phyloP scores from a whole-genome alignment of 1,284 basidiomycete genomes.

The Rhodofomes roseus region DNA sequence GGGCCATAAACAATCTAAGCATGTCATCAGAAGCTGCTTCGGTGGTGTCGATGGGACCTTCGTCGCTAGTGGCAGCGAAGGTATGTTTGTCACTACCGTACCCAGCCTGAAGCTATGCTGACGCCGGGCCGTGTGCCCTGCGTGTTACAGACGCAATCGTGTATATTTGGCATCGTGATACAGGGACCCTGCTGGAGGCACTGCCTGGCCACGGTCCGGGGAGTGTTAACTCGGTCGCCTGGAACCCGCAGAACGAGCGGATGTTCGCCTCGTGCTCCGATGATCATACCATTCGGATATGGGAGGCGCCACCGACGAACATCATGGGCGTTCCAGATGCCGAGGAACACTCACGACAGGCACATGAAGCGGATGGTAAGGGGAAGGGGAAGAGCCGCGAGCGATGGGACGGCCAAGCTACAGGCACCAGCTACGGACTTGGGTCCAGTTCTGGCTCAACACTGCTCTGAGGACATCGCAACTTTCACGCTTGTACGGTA shows the following conservation, averaged over 20 bases:
- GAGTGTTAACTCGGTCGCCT: slow-evolving; percentile 93
- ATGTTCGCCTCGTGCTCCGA: slow-evolving; percentile 96
- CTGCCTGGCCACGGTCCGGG: slow-evolving; percentile 83
- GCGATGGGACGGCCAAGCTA: slow-evolving; percentile 37
- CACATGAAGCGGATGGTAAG: slow-evolving; percentile 39
- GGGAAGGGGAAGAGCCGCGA: slow-evolving; percentile 68
- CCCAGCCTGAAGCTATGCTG: neutral
- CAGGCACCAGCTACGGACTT: slow-evolving; percentile 14
- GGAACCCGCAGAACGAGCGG: slow-evolving; percentile 84
- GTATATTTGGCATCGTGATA: slow-evolving; percentile 94
- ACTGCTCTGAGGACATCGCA: neutral
- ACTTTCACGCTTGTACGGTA: neutral
- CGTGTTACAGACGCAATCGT: slow-evolving; percentile 71
- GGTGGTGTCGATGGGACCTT: slow-evolving; percentile 91
- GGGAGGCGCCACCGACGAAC: slow-evolving; percentile 59
- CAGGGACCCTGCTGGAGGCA: slow-evolving; percentile 77
- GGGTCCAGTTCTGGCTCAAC: slow-evolving; percentile 6
- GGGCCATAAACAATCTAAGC: slow-evolving; percentile 77
- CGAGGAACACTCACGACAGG: slow-evolving; percentile 12
- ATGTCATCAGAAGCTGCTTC: slow-evolving; percentile 91
- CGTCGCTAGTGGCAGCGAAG: slow-evolving; percentile 93
- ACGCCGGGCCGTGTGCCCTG: slow-evolving; percentile 5
- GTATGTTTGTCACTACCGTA: slow-evolving; percentile 38
- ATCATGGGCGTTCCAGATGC: slow-evolving; percentile 8
- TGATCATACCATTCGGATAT: slow-evolving; percentile 81